Evolutionary conservation across 1,284 basidiomycete genomes (phyloP).

Genomic region (Acaromyces ingoldii): DNA sequence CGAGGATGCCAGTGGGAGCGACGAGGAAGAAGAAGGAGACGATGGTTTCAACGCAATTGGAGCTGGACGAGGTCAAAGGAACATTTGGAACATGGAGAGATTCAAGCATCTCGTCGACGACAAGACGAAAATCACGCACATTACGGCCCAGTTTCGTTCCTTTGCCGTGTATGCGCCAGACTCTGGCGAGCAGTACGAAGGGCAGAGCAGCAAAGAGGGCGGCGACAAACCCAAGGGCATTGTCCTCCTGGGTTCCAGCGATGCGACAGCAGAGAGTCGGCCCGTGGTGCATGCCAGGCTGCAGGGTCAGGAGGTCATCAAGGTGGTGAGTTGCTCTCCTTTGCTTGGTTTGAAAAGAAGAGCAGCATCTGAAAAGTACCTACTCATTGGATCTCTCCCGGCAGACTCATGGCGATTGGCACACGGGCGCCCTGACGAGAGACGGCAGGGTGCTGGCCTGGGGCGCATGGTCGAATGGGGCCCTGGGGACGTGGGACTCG

Average conservation of each 20-base stretch:
- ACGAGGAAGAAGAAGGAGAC: neutral
- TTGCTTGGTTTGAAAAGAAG: too few species aligned
- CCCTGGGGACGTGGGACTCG: slow-evolving; percentile 5
- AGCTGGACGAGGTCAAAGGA: neutral
- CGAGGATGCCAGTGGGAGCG: neutral
- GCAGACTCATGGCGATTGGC: slow-evolving; percentile 7
- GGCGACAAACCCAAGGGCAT: neutral
- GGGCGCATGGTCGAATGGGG: slow-evolving; percentile 3
- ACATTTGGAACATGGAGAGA: neutral
- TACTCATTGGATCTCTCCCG: too few species aligned
- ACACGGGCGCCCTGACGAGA: neutral
- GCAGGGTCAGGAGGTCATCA: slow-evolving; percentile 7
- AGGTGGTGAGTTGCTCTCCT: too few species aligned
- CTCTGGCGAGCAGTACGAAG: neutral
- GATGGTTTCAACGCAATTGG: neutral
- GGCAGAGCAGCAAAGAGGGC: neutral
- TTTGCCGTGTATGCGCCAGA: slow-evolving; percentile 8
- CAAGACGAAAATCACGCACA: slow-evolving; percentile 5
- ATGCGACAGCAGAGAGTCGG: neutral
- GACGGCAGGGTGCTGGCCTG: slow-evolving; percentile 4
- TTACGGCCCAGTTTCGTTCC: slow-evolving; percentile 1
- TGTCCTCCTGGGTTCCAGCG: neutral
- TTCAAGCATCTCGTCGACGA: neutral
- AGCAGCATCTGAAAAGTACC: too few species aligned
- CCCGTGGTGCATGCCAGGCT: too few species aligned